These are phyloP conservation scores for Ophiostoma tasmaniense DNA, from an alignment of 2,329 filamentous ascomycete species.

Conservation along the genomic window DNA sequence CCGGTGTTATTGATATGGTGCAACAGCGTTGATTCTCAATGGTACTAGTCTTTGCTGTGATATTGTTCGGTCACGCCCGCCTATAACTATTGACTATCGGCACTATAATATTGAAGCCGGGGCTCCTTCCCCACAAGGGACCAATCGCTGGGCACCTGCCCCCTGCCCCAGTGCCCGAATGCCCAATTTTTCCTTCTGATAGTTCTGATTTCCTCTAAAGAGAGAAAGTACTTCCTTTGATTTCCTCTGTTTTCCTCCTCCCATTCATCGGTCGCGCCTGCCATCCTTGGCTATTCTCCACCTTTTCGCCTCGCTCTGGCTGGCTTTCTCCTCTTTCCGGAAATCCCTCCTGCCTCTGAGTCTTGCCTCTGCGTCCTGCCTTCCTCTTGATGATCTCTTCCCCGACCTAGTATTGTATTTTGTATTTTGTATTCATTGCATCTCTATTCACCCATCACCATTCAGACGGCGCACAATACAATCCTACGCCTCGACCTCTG, in stretches of 20 bases:
- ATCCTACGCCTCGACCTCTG: not conserved
- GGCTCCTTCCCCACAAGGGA: slow-evolving; percentile 6
- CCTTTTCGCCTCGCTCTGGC: not conserved
- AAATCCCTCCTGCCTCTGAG: slow-evolving; percentile 3
- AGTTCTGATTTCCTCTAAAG: no score
- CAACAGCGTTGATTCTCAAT: not conserved
- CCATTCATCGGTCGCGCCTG: slow-evolving; percentile 5
- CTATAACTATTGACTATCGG: not conserved
- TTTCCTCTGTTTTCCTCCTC: not conserved
- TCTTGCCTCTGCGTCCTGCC: not conserved
- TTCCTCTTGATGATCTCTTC: not conserved
- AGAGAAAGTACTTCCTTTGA: no score
- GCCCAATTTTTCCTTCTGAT: slow-evolving; percentile 14
- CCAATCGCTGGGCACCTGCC: slow-evolving; percentile 5
- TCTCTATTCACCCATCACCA: no score
- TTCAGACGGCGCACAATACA: not conserved
- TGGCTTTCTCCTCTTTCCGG: not conserved
- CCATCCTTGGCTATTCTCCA: not conserved
- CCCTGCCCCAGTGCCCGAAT: no score
- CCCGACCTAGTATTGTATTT: no score
- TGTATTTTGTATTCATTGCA: not conserved
- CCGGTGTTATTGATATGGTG: not conserved
- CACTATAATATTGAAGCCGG: not conserved
- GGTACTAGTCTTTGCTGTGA: not conserved
- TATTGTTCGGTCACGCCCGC: slow-evolving; percentile 6